These are phyloP conservation scores for Ogataea minuta DNA, from an alignment of 805 yeast genomes.

Conservation along the genomic window DNA sequence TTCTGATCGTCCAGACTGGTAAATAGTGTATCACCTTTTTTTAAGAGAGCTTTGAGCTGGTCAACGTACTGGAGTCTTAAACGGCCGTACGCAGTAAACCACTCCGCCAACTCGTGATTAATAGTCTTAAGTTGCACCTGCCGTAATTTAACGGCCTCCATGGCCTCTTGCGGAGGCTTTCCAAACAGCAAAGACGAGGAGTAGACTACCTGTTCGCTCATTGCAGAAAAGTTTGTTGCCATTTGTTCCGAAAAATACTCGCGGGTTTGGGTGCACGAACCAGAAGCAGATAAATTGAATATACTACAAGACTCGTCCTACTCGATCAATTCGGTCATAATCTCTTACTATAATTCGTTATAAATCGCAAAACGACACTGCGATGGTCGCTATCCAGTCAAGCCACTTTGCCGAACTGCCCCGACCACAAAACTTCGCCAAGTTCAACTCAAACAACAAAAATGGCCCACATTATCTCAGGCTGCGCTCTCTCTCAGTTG, in stretches of 20 bases:
- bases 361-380: too few relatives aligned
- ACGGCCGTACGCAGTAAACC: conserved; percentile 55
- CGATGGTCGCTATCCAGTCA: too few relatives aligned
- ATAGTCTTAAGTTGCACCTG: conserved; percentile 51
- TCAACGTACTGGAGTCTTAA: conserved; percentile 47
- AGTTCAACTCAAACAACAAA: too few relatives aligned
- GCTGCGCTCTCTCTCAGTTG: too few relatives aligned
- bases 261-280: conserved; percentile 4
- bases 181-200: conserved; percentile 35
- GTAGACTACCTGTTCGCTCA: conserved; percentile 25
- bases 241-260: conserved; percentile 11
- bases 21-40: conserved; percentile 36
- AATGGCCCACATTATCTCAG: too few relatives aligned
- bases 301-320: background rate
- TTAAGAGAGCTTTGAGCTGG: conserved; percentile 42
- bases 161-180: conserved; percentile 56
- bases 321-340: too few relatives aligned
- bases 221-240: conserved; percentile 14
- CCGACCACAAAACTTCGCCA: too few relatives aligned
- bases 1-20: conserved; percentile 37
- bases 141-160: conserved; percentile 58
- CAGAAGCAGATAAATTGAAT: background rate
- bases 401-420: too few relatives aligned
- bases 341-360: too few relatives aligned
- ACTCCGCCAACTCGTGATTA: conserved; percentile 59